phyloP scores from a whole-genome alignment of 106 monocot genomes.

The Dioscorea zingiberensis region DNA sequence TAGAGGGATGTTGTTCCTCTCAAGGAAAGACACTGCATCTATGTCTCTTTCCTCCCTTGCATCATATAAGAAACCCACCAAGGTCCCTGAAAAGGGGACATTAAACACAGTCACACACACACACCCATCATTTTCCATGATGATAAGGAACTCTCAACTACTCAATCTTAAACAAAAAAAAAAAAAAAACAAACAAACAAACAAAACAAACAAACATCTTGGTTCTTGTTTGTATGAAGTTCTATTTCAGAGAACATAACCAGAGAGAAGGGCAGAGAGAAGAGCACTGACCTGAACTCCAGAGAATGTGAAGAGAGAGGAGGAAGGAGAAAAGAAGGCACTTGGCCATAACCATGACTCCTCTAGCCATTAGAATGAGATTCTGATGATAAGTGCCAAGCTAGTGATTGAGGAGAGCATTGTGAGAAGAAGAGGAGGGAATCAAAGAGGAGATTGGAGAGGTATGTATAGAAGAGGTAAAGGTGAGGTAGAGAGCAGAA shows the following conservation, averaged over 20 bases:
- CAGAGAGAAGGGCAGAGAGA: neutral
- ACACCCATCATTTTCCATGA: neutral
- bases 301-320: slow-evolving; percentile 12
- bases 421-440: neutral
- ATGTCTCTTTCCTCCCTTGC: slow-evolving; percentile 12
- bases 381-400: slow-evolving; percentile 1
- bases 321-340: slow-evolving; percentile 15
- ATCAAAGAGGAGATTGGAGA: neutral
- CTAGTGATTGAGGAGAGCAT: slow-evolving; percentile 3
- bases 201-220: neutral
- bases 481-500: slow-evolving; percentile 16
- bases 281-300: slow-evolving; percentile 29
- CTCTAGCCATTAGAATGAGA: slow-evolving; percentile 17
- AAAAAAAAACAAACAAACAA: neutral
- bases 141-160: too few relatives aligned
- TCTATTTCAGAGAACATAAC: too few relatives aligned
- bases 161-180: neutral
- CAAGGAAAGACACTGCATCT: slow-evolving; percentile 14
- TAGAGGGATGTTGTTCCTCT: slow-evolving; percentile 14
- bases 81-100: slow-evolving; percentile 23
- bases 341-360: slow-evolving; percentile 3
- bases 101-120: neutral
- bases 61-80: slow-evolving; percentile 40
- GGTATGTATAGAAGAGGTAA: neutral
- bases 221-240: too few relatives aligned